Evolutionary conservation across 306 rosid species (phyloP).

Genomic region (Fagus crenata): DNA sequence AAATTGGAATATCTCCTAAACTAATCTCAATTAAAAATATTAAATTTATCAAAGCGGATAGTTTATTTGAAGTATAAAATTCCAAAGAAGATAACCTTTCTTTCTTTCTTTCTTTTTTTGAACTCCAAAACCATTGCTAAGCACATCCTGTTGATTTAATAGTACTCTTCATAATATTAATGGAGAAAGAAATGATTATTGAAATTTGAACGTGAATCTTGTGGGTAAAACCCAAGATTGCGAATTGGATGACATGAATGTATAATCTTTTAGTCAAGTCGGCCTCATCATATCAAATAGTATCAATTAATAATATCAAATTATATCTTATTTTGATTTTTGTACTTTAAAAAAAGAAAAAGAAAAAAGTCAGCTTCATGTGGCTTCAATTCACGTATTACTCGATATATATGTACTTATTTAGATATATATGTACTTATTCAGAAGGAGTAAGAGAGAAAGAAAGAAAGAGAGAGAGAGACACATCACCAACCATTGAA

Average conservation of each 20-base stretch:
- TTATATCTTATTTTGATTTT: neutral
- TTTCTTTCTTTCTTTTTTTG: neutral
- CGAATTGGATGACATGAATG: neutral
- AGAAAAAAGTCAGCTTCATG: slow-evolving; percentile 1
- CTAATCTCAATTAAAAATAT: too few relatives aligned
- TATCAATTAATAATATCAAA: neutral
- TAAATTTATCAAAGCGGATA: neutral
- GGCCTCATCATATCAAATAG: neutral
- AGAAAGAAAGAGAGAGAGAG: slow-evolving; percentile 13
- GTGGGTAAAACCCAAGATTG: neutral
- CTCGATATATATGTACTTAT: too few relatives aligned
- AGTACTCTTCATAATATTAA: neutral
- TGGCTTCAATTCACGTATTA: too few relatives aligned
- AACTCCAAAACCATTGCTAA: neutral
- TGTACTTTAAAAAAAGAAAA: too few relatives aligned
- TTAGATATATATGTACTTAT: too few relatives aligned
- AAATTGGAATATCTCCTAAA: neutral
- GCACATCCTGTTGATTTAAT: neutral
- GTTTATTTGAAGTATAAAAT: too few relatives aligned
- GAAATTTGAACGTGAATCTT: neutral
- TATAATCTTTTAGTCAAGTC: neutral
- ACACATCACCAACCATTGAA: slow-evolving; percentile 29
- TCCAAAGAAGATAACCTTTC: too few relatives aligned
- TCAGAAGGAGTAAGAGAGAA: too few relatives aligned
- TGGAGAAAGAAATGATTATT: neutral